These are phyloP conservation scores for Nymphaea thermarum DNA, from an alignment of 164 flowering plant genomes.

Conservation along the genomic window DNA sequence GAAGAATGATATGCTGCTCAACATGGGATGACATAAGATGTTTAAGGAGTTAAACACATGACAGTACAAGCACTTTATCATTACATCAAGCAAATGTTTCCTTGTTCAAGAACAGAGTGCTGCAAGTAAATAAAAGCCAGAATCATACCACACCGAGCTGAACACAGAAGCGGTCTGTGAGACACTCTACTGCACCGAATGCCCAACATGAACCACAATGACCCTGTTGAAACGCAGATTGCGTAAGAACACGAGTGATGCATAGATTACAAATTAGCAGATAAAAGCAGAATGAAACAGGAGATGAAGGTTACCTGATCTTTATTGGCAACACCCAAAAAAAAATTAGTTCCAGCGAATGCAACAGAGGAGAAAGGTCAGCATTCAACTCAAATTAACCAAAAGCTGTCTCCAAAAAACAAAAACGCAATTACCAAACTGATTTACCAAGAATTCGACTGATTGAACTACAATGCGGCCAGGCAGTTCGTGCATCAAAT, in stretches of 20 bases:
- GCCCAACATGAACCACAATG: slow-evolving; percentile 99
- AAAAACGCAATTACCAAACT: not conserved
- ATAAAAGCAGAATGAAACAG: not conserved
- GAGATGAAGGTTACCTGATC: not conserved
- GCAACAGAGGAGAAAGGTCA: not conserved
- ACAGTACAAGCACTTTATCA: no score
- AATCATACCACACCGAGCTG: slow-evolving; percentile 45
- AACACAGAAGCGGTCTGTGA: slow-evolving; percentile 92
- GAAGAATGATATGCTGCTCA: not conserved
- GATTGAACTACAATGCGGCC: slow-evolving; percentile 77
- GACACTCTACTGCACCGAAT: slow-evolving; percentile 84
- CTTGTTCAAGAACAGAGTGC: not conserved
- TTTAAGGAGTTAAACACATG: no score
- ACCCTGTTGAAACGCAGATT: slow-evolving; percentile 33
- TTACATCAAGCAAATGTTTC: no score
- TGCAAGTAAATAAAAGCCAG: not conserved
- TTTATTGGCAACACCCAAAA: not conserved
- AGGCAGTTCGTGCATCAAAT: slow-evolving; percentile 81
- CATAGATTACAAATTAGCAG: no score
- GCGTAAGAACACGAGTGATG: no score
- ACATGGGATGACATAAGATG: no score
- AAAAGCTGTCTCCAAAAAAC: not conserved
- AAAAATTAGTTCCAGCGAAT: not conserved
- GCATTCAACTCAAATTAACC: not conserved
- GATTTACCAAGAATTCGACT: slow-evolving; percentile 67